A percentile compares a stretch with the other conserved stretches of the same genome.
Conservation (phyloP, 139 green algal genomes). For the Mychonastes homosphaera region DNA sequence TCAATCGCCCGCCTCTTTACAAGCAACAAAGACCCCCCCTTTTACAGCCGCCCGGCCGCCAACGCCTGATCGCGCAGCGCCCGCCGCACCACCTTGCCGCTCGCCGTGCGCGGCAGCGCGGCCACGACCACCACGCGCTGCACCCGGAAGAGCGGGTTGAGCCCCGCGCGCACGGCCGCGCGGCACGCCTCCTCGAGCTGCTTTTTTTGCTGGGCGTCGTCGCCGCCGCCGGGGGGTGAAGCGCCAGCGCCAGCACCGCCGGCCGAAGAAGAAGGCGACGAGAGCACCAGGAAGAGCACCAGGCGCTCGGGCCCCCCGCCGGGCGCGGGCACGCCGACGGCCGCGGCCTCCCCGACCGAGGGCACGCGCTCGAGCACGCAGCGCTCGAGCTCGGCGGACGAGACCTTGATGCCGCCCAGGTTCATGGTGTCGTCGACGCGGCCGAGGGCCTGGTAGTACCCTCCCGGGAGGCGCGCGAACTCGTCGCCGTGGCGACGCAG, state of each 20-base stretch:
- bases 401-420: conserved; percentile 88
- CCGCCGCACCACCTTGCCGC: conserved; percentile 87
- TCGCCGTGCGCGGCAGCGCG: conserved; percentile 68
- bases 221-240: not conserved
- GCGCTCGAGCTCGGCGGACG: conserved; percentile 78
- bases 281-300: conserved; percentile 64
- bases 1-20: too few relatives aligned
- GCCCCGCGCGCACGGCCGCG: conserved; percentile 45
- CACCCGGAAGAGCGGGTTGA: conserved; percentile 92
- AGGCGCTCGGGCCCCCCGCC: conserved; percentile 78
- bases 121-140: conserved; percentile 36
- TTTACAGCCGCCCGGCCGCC: too few relatives aligned
- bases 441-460: conserved; percentile 57
- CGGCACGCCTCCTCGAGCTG: conserved; percentile 38
- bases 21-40: too few relatives aligned
- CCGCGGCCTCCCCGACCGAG: conserved; percentile 52
- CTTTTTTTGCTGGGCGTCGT: not conserved
- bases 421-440: conserved; percentile 96
- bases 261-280: too few relatives aligned
- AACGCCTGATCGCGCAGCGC: conserved; percentile 46
- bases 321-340: conserved; percentile 55
- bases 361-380: conserved; percentile 36
- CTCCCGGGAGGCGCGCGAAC: conserved; percentile 51
- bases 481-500: conserved; percentile 86
- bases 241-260: not conserved